Evolutionary conservation across 2,329 filamentous ascomycete species (phyloP).

Genomic region (Colletotrichum trifolii): DNA sequence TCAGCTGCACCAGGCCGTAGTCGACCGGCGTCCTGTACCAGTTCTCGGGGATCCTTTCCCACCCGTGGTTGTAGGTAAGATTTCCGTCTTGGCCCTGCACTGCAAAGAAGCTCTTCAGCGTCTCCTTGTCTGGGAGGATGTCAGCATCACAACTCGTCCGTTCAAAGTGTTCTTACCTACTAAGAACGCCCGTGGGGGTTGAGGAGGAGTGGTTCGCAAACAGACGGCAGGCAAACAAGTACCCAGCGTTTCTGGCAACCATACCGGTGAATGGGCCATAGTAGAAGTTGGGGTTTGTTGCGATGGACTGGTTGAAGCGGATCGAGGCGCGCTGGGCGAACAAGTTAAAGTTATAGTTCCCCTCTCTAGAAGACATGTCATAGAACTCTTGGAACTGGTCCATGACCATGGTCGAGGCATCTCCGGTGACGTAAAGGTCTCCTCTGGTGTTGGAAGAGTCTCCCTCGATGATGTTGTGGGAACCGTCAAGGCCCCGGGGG

Average conservation of each 20-base stretch:
- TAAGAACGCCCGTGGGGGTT: conserved; percentile 45
- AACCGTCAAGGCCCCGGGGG: conserved; percentile 60
- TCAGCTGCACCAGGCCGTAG: conserved; percentile 57
- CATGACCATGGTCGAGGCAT: conserved; percentile 63
- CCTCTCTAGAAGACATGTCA: conserved; percentile 38
- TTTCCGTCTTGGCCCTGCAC: conserved; percentile 53
- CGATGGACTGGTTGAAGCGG: conserved; percentile 59
- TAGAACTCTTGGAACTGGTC: conserved; percentile 57
- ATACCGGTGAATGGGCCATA: conserved; percentile 64
- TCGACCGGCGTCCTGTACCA: conserved; percentile 58
- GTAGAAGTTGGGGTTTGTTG: conserved; percentile 64
- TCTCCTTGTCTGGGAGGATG: conserved; percentile 43
- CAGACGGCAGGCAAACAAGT: conserved; percentile 55
- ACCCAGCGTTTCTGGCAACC: conserved; percentile 60
- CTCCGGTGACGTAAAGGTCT: conserved; percentile 62
- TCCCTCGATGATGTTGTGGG: conserved; percentile 66
- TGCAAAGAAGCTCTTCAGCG: conserved; percentile 59
- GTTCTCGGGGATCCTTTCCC: conserved; percentile 63
- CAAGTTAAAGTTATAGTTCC: conserved; percentile 49
- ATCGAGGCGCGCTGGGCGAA: conserved; percentile 55
- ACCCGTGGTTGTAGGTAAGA: conserved; percentile 57
- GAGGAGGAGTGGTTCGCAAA: conserved; percentile 57
- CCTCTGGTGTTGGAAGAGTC: conserved; percentile 64
- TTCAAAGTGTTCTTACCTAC: not conserved
- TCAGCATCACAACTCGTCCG: not conserved